Evolutionary conservation across 139 green algal genomes (phyloP), one percentile per base, ranked within the genome.

Genomic region (Chlamydomonas schloesseri): DNA sequence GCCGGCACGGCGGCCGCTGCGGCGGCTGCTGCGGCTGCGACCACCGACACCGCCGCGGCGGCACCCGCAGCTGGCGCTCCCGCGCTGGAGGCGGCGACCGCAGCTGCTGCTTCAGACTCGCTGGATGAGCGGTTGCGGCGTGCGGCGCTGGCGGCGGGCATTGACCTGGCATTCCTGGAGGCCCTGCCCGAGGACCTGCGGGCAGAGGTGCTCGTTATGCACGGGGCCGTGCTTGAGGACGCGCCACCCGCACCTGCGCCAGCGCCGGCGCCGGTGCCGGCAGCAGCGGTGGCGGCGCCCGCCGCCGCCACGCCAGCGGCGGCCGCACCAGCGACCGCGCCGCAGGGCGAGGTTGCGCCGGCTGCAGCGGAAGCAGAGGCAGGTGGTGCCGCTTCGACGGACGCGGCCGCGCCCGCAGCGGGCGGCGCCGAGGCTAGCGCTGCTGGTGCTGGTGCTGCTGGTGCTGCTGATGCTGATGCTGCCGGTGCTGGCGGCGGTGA

Each of bases 101-200:
- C 73, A 26, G 73, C 31, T 13, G 57, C 8, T 2, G 42, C 42
- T 29, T 64, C 65, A 42, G 28, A 18, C 21, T 70, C 29, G 23
- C 24, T 91, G 60, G 79, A 91, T 14, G 67, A 75, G 3, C 81
- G 73, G 9, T 34, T 93, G 58, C 68, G 86, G 0, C 57, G 88
- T 15, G 88, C 86, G 14, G 90, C 90, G 20, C 1, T n/a, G 72
- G 72, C 87, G 23, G 84, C 62, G 34, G 80, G 94, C 60, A 96
- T 98, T 37, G 96, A 98, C 84, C 71, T 92, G 3, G 88, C 93
- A 9, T 96, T 98, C 89, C 87, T 97, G 31, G 92, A 95, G 68
- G 95, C 95, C 0, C 88, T 98, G 24, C 94, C 95, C 14, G 87
- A 93, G 20, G 94, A 96, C 69, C 78, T 98, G 33, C 86, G 91